Evolutionary conservation across 768 basidiomycete genomes (phyloP).

Genomic region (Sarcomyxa edulis): DNA sequence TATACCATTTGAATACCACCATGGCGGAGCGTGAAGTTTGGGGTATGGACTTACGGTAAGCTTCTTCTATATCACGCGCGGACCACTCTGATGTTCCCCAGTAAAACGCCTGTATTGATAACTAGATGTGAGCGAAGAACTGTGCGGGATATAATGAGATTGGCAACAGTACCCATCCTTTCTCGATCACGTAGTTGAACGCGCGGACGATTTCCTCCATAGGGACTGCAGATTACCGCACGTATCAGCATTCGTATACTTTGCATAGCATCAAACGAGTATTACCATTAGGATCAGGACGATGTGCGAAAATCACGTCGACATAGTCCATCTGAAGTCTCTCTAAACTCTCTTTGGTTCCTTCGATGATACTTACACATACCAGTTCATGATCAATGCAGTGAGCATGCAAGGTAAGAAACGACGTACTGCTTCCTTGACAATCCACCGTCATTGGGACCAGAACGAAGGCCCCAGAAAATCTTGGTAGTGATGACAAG

Average conservation of each 20-base stretch:
- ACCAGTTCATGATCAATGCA: not conserved
- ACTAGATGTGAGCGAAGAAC: too few species aligned
- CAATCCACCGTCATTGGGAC: conserved; percentile 53
- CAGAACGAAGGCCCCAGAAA: conserved; percentile 64
- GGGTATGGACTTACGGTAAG: conserved; percentile 41
- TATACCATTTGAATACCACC: not conserved
- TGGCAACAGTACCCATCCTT: conserved; percentile 48
- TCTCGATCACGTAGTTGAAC: conserved; percentile 73
- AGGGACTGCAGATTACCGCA: conserved; percentile 29
- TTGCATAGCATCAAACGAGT: not conserved
- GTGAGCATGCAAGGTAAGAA: too few species aligned
- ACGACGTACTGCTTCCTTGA: conserved; percentile 53
- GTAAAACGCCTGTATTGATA: conserved; percentile 53
- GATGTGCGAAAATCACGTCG: conserved; percentile 69
- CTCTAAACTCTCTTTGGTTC: conserved; percentile 57
- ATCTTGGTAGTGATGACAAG: conserved; percentile 78
- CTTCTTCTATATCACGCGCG: conserved; percentile 63
- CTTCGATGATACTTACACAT: conserved; percentile 61
- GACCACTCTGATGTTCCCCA: conserved; percentile 82
- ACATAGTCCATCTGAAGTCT: conserved; percentile 74
- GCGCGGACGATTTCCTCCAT: conserved; percentile 80
- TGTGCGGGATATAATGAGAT: not conserved
- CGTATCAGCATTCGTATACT: not conserved
- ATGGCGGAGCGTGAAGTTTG: not conserved
- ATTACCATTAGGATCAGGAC: conserved; percentile 51